Base-by-base conservation (phyloP, 176 grass and related monocot genomes). In the Typha latifolia region DNA sequence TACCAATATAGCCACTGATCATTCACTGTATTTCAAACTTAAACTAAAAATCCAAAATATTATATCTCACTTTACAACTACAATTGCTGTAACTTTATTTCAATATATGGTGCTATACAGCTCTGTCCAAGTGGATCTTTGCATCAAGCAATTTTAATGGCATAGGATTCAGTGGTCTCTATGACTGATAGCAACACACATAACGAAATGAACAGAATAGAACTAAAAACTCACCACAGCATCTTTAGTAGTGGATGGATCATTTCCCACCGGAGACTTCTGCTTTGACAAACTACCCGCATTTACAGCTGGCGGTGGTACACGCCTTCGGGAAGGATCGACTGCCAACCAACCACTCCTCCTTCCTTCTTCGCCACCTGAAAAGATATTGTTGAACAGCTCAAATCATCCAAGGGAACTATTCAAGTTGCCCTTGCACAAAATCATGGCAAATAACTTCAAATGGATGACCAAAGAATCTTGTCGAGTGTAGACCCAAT, bases 301-400 rank as follows among this genome's bases (percentile, higher is more conserved):
- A 78, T 69, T 96, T 78, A 80, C 74, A 50, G 72, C 84, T 69
- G 81, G 64, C 64, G 51, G 73, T 77, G 79, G 84, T 69, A 66
- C 70, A 49, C 75, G 86, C 15, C 63, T 77, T 56, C 77, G 76
- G 66, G 71, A 80, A 66, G 73, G 81, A 79, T 90, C 84, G 52
- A 81, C 71, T 67, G 66, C 81, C 49, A 77, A 32, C 84, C 91
- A 90, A 68, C 79, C 83, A 73, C 70, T 84, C 76, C 63, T 87
- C 63, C 69, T 75, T 68, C 83, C 72, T 51, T 95, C 90, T 63
- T 90, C 83, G 66, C 69, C 66, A 49, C 77, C 90, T 86, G 80
- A 81, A 77, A 81, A 10, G 21, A 47, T 21, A 57, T 59, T 22
- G 20, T 21, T 59, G 20, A 59, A 59, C 8, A 59, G 18, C 20